Conservation (phyloP, 129 eudicot species). For the Smallanthus sonchifolius region DNA sequence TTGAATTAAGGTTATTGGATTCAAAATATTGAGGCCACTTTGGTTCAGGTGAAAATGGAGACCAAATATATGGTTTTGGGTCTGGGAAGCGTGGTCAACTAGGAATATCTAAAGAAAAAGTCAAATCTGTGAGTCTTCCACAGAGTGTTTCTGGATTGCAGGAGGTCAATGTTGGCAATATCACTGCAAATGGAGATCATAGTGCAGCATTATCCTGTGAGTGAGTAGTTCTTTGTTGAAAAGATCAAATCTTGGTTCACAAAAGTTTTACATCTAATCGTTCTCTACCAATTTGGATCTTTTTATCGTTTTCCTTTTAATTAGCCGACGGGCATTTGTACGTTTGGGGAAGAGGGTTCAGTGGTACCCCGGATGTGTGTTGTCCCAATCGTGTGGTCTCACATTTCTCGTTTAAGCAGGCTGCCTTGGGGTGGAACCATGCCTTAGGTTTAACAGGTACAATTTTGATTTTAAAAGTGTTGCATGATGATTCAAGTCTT, state of each 20-base stretch:
- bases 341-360: slow-evolving; percentile 93
- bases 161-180: slow-evolving; percentile 35
- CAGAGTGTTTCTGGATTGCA: slow-evolving; percentile 49
- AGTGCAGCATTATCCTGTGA: slow-evolving; percentile 83
- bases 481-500: background rate
- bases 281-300: background rate
- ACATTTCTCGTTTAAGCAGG: slow-evolving; percentile 41
- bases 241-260: background rate
- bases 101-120: slow-evolving; percentile 55
- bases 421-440: slow-evolving; percentile 89
- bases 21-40: background rate
- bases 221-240: slow-evolving; percentile 8
- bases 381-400: slow-evolving; percentile 37
- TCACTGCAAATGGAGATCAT: slow-evolving; percentile 88
- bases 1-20: slow-evolving; percentile 9
- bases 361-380: slow-evolving; percentile 36
- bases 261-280: background rate
- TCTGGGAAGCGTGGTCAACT: slow-evolving; percentile 96
- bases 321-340: slow-evolving; percentile 61
- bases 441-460: slow-evolving; percentile 40
- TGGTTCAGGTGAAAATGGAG: slow-evolving; percentile 38
- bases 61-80: slow-evolving; percentile 73
- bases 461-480: background rate
- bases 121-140: slow-evolving; percentile 50
- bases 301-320: background rate